Evolutionary conservation across 1,284 basidiomycete genomes (phyloP).

Genomic region (Cutaneotrichosporon spelunceum): DNA sequence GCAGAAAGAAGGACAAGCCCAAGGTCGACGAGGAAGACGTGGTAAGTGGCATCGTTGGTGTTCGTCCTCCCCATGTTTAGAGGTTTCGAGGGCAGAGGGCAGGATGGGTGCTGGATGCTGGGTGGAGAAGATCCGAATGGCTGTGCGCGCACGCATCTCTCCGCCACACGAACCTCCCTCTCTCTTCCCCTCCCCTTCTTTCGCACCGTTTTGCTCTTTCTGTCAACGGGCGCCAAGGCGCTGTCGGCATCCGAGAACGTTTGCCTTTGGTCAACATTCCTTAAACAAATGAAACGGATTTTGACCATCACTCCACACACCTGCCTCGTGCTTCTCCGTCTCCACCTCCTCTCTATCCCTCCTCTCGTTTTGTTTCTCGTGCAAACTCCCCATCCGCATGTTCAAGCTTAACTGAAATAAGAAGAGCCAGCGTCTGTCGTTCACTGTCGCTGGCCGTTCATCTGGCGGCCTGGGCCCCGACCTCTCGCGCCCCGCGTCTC

Average conservation of each 20-base stretch:
- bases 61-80: neutral
- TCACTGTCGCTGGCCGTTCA: constrained; percentile 16
- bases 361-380: neutral
- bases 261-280: neutral
- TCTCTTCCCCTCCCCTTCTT: neutral
- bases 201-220: neutral
- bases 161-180: neutral
- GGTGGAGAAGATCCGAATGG: neutral
- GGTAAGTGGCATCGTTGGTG: constrained; percentile 5
- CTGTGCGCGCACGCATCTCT: neutral
- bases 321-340: neutral
- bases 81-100: neutral
- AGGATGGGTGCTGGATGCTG: neutral
- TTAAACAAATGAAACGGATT: too few relatives aligned
- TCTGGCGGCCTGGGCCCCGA: neutral
- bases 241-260: neutral
- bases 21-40: constrained; percentile 5
- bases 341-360: neutral
- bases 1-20: constrained; percentile 25
- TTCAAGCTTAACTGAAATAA: constrained; percentile 2
- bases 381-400: neutral
- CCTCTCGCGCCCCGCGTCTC: constrained; percentile 3
- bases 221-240: neutral
- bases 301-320: too few relatives aligned
- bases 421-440: constrained; percentile 4